Evolutionary conservation across 805 yeast genomes (phyloP).

Genomic region (Ogataea ramenticola): DNA sequence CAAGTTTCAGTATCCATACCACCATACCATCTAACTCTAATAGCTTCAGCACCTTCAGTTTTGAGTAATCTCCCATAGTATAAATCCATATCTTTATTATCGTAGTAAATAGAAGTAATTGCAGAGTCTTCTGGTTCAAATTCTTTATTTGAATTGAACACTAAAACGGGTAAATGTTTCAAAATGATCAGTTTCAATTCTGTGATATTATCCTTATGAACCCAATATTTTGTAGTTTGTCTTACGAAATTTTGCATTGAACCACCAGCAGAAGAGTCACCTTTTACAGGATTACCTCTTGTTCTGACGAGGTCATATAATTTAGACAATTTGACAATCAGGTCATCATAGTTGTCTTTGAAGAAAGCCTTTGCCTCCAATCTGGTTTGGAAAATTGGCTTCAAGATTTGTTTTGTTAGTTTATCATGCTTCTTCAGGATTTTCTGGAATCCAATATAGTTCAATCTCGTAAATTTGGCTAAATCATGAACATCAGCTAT

Average conservation of each 20-base stretch:
- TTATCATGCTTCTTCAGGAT: constrained; percentile 96
- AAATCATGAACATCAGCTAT: constrained; percentile 97
- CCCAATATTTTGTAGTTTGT: constrained; percentile 99
- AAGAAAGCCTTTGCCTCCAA: constrained; percentile 91
- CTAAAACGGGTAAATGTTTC: constrained; percentile 94
- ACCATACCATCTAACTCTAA: constrained; percentile 98
- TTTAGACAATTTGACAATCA: constrained; percentile 84
- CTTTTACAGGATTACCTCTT: constrained; percentile 89
- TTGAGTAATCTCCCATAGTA: constrained; percentile 92
- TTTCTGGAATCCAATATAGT: constrained; percentile 96
- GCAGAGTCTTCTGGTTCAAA: constrained; percentile 93
- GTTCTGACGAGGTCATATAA: constrained; percentile 91
- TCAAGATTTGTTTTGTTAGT: constrained; percentile 68
- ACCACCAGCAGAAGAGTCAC: constrained; percentile 98
- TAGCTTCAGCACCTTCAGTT: constrained; percentile 98
- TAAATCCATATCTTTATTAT: constrained; percentile 80
- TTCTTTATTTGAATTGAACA: constrained; percentile 93
- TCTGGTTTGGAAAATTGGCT: constrained; percentile 90
- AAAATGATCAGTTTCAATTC: constrained; percentile 87
- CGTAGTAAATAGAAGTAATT: constrained; percentile 93
- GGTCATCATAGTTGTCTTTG: constrained; percentile 86
- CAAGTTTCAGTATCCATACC: constrained; percentile 91
- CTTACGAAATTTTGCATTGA: constrained; percentile 96
- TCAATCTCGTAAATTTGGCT: constrained; percentile 87
- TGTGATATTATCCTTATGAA: constrained; percentile 87